Base-by-base conservation (phyloP, 371 early-diverging fungal genomes). In the Syncephalastrum sp. region DNA sequence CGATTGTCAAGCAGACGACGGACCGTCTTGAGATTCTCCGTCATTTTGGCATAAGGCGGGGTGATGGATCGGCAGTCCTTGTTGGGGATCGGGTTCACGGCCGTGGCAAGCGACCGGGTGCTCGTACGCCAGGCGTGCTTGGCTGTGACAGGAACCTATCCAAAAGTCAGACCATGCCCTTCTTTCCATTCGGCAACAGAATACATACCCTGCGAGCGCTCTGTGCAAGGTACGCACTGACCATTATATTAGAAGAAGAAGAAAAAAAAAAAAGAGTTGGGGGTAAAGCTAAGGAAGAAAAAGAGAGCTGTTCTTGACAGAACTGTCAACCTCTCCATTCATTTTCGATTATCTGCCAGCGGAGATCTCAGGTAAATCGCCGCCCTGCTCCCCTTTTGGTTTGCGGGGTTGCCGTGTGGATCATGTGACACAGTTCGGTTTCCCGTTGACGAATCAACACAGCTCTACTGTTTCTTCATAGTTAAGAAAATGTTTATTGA, bases 31-130 rank as follows among this genome's bases (percentile, higher is more conserved):
- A 86, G 68, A 47, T 82, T 86, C 8, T 71, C 63, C 13, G 69
- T 74, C 23, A 86, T 64, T 54, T 83, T 84, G 23, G 74, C 69
- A 59, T 84, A 86, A 23, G 84, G 82, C 33, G 86, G 86, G 16
- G 79, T 82, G 50, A 84, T 84, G 21, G 77, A 69, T 12, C 75
- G 67, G 49, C 82, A 84, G 59, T 84, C 70, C 65, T 77, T 78
- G 58, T 71, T 69, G 17, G 64, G 64, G 14, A 79, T 65, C 24
- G 80, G 76, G 49, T 74, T 79, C 21, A 69, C 57, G 19, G 69
- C 64, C 16, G 77, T 57, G 38, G 45, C 47, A 33, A 56, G 42
- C 41, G 45, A 47, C 17, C 38, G 29, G n/a, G 5, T 13, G 8
- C 21, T 15, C 14, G 60, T 49, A 33, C 46, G 50, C 14, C 29